These are phyloP conservation scores for Myxozyma udenii DNA, from an alignment of 805 yeast species.

Conservation along the genomic window DNA sequence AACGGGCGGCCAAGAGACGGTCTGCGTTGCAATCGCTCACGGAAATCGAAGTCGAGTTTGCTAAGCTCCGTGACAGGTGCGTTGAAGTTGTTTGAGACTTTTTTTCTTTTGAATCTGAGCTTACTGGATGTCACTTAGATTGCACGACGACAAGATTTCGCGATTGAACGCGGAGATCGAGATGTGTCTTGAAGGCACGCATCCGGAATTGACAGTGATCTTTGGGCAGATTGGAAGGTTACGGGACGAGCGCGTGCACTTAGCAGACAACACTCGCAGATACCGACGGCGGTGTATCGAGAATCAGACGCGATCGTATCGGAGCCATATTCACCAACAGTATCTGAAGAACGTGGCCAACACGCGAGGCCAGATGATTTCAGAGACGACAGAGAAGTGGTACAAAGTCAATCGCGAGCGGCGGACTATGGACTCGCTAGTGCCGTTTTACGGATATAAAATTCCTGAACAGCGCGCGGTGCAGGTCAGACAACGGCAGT, in stretches of 20 bases:
- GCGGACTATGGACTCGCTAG: conserved; percentile 66
- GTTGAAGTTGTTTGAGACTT: not conserved
- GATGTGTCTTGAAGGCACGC: conserved; percentile 83
- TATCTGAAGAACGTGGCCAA: conserved; percentile 58
- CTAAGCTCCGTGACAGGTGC: conserved; percentile 66
- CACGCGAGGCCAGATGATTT: conserved; percentile 59
- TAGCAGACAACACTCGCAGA: conserved; percentile 50
- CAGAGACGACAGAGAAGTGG: conserved; percentile 80
- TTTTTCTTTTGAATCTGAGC: not conserved
- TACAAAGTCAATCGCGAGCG: conserved; percentile 88
- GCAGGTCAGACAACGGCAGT: conserved; percentile 64
- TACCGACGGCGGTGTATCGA: conserved; percentile 75
- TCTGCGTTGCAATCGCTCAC: conserved; percentile 71
- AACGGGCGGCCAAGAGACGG: conserved; percentile 47
- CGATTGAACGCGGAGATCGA: conserved; percentile 78
- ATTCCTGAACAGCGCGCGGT: conserved; percentile 45
- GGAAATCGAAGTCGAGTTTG: conserved; percentile 81
- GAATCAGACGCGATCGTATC: conserved; percentile 71
- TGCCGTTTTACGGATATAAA: conserved; percentile 46
- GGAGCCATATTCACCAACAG: conserved; percentile 75
- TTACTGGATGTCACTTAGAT: conserved; percentile 31
- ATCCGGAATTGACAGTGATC: conserved; percentile 69
- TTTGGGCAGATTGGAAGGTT: conserved; percentile 54
- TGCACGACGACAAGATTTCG: conserved; percentile 78
- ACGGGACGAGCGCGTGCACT: conserved; percentile 63